Evolutionary conservation across 495 filamentous ascomycete species (phyloP).

Genomic region (Aspergillus panamensis): DNA sequence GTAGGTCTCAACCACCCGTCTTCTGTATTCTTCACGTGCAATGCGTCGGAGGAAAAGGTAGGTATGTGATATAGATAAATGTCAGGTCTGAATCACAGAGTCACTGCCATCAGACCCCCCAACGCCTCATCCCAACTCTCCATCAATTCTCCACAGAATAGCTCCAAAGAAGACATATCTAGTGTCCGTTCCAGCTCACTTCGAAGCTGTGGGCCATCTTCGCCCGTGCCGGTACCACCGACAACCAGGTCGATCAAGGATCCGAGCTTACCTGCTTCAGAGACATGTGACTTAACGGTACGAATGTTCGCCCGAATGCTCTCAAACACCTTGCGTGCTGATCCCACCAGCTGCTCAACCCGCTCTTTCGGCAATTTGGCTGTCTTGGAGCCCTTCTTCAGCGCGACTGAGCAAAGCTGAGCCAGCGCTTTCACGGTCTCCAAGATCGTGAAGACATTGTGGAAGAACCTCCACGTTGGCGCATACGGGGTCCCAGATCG

Average conservation of each 20-base stretch:
- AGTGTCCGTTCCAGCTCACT: conserved; percentile 32
- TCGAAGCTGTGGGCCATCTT: conserved; percentile 31
- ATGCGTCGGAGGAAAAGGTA: neutral
- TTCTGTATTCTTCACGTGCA: neutral
- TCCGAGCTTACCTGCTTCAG: conserved; percentile 37
- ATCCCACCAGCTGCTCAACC: conserved; percentile 25
- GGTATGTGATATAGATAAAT: neutral
- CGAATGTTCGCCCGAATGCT: conserved; percentile 33
- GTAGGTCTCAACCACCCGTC: neutral
- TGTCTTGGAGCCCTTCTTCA: conserved; percentile 33
- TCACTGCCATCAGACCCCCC: conserved; percentile 36
- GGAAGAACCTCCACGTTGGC: conserved; percentile 43
- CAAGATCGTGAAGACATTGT: conserved; percentile 33
- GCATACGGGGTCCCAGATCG: conserved; percentile 26
- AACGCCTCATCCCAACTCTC: conserved; percentile 49
- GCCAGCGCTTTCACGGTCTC: conserved; percentile 42
- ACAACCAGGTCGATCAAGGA: conserved; percentile 37
- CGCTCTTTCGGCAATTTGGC: conserved; percentile 36
- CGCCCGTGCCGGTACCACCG: conserved; percentile 22
- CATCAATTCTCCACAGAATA: conserved; percentile 44
- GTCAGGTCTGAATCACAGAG: conserved; percentile 20
- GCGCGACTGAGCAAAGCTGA: conserved; percentile 28
- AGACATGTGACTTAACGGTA: conserved; percentile 35
- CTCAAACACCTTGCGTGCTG: conserved; percentile 34
- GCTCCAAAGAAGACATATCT: conserved; percentile 36